Evolutionary conservation across 768 basidiomycete genomes (phyloP), one percentile per base, ranked within the genome.

Genomic region (Neoboletus brunneissimus): DNA sequence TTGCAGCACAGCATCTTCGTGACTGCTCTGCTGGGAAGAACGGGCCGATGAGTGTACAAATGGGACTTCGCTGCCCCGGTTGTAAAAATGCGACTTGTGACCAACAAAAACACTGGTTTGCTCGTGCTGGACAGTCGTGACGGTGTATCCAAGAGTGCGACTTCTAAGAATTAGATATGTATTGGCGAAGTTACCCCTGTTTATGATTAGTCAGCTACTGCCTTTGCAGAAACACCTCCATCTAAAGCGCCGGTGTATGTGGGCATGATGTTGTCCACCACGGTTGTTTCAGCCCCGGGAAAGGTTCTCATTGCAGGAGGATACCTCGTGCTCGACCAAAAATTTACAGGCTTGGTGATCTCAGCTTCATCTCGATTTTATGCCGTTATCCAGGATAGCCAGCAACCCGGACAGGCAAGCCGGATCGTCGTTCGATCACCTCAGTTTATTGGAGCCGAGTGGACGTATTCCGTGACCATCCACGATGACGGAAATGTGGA

Each of bases 241-340:
- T n/a, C n/a, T n/a, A 54, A 51, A 40, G 27, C 27, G 27, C 5
- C 31, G 38, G 57, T 38, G 29, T 50, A 29, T 34, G 37, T n/a
- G 31, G 20, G 44, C 16, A 60, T 53, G 54, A 84, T 83, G 80
- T 59, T 75, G 60, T 66, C 65, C 64, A 69, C 81, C 46, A 92
- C 89, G 31, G 81, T 89, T 50, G 83, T 97, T 58, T 98, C 95
- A 34, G 84, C 94, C 1, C 91, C 96, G 11, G 96, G 96, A 59
- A 99, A 99, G 73, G 95, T 97, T 49, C 82, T 99, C 53, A 72
- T 97, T 53, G 93, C 95, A 11, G 97, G 97, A 2, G 97, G 97
- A 2, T 99, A 98, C 76, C 89, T 99, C 60, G 93, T 99, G 29
- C 88, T 98, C 58, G 94, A 98, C 72, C 87, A 84, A 20, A 75